Base-by-base conservation (phyloP, 2,329 filamentous ascomycete genomes). In the Monosporascus cannonballus region DNA sequence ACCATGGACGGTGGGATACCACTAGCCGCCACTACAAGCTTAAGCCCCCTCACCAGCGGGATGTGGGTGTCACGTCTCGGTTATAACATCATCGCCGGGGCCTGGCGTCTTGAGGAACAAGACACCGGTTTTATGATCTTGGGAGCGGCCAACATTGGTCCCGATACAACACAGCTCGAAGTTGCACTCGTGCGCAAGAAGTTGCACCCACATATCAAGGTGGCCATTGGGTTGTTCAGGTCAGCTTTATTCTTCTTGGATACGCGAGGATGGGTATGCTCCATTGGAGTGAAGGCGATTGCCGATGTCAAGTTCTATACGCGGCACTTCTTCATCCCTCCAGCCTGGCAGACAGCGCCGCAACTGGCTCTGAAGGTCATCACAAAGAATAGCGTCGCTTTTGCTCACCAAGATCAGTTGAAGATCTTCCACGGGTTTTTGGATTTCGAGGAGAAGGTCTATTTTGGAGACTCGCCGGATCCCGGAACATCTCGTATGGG, bases 261-360 rank as follows among this genome's bases (percentile, higher is more conserved):
- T 42, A 50, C 47, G 4, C 49, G 47, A n/a, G 58, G 60, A 20
- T 62, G 60, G 60, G 51, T 62, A 36, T 60, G 59, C 47, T 59
- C 57, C 14, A 52, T 59, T 15, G 47, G 51, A 7, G 41, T 60
- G 6, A 59, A 59, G 52, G 20, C 30, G n/a, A 30, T 51, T 25
- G 34, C n/a, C 15, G 51, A 46, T 4, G 18, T 53, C 17, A 18
- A 39, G 7, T 44, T 20, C 7, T 61, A 60, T 24, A 53, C 48
- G 11, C 46, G 58, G 34, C 59, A 61, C 47, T 58, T 61, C 38
- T 61, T 61, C 20, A 54, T 61, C 9, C 58, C 59, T n/a, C 53
- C 52, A 7, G 50, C 57, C 6, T 61, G 59, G 59, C 58, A 56
- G 42, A 55, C 55, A 7, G 58, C 52, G 6, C 53, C 51, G 5